Evolutionary conservation across 257 asterid genomes (phyloP).

Genomic region (Solanum chiquidenum): DNA sequence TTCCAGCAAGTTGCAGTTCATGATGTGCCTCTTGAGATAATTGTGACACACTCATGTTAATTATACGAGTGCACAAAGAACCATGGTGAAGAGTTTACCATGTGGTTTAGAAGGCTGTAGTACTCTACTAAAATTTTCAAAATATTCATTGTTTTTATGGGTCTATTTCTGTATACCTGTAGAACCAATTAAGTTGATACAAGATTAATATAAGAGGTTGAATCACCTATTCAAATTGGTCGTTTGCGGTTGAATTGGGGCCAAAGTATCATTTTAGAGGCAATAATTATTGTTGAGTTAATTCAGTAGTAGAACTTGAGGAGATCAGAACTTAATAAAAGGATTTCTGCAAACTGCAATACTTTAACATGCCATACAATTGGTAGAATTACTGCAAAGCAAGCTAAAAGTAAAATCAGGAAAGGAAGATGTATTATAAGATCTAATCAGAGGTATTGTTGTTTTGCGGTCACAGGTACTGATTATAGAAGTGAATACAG

Average conservation of each 20-base stretch:
- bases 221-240: background rate
- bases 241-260: background rate
- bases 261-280: background rate
- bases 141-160: background rate
- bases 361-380: background rate
- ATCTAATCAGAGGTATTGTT: background rate
- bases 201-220: background rate
- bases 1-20: background rate
- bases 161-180: background rate
- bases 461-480: conserved; percentile 39
- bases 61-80: background rate
- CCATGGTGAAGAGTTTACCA: background rate
- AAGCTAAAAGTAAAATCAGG: background rate
- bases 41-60: background rate
- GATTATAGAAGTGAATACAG: conserved; percentile 77
- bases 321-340: background rate
- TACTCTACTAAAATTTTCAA: background rate
- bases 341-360: background rate
- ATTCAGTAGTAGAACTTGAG: background rate
- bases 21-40: background rate
- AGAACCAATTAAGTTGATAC: background rate
- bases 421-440: background rate
- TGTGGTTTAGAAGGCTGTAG: background rate
- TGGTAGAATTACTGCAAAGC: background rate
- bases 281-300: background rate